These are phyloP conservation scores for Angomonas deanei DNA, from an alignment of 208 protist species.

Conservation along the genomic window DNA sequence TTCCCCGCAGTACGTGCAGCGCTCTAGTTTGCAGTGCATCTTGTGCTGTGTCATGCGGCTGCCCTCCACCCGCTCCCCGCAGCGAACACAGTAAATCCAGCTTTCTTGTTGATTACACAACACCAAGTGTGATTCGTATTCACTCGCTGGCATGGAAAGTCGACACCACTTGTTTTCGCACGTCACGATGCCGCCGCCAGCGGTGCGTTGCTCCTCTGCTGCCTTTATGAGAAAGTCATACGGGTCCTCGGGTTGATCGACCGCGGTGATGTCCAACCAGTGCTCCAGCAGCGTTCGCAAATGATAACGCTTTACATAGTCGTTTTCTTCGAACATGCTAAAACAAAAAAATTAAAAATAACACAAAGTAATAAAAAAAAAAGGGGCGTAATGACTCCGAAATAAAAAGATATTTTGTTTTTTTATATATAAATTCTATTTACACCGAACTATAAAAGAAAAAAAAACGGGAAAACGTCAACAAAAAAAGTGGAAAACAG, in stretches of 20 bases:
- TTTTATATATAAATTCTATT: slow-evolving; percentile 2
- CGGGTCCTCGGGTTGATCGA: slow-evolving; percentile 51
- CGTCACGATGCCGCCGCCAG: slow-evolving; percentile 60
- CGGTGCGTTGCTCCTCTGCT: slow-evolving; percentile 33
- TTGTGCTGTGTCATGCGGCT: slow-evolving; percentile 43
- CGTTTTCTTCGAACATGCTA: slow-evolving; percentile 21
- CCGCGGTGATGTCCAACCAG: slow-evolving; percentile 39
- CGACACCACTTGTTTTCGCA: slow-evolving; percentile 76
- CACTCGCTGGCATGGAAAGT: slow-evolving; percentile 50
- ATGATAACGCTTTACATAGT: slow-evolving; percentile 56
- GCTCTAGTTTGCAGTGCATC: slow-evolving; percentile 48
- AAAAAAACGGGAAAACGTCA: slow-evolving; percentile 6
- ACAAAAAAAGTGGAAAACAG: slow-evolving; percentile 5
- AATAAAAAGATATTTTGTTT: not conserved
- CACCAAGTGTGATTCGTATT: slow-evolving; percentile 30
- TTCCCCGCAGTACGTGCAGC: slow-evolving; percentile 65
- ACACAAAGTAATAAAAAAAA: not conserved
- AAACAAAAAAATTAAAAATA: too few species aligned
- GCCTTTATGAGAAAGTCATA: slow-evolving; percentile 58
- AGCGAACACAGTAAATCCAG: slow-evolving; percentile 64
- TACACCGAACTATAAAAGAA: slow-evolving; percentile 1
- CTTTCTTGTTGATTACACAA: slow-evolving; percentile 44
- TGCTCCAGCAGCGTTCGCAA: slow-evolving; percentile 62
- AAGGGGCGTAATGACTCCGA: not conserved
- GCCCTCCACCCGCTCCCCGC: slow-evolving; percentile 62